Conservation (phyloP, 257 asterid genomes). For the Echites panduratus region DNA sequence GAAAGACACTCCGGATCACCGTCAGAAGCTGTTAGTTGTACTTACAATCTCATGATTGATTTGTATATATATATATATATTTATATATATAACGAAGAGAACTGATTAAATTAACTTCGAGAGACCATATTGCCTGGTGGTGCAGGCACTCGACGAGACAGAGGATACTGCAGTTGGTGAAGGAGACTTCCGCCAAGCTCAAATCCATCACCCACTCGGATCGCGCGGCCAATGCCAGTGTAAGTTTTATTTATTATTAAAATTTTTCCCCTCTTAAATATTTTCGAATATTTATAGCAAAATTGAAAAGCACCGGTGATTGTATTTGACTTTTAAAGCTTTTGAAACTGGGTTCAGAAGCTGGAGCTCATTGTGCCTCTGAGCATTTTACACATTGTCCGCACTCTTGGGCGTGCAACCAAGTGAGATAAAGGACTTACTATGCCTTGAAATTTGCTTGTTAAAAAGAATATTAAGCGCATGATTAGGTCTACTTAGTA, state of each 20-base stretch:
- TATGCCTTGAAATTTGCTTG: not conserved
- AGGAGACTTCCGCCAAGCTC: conserved; percentile 24
- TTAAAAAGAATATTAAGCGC: not conserved
- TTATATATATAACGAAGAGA: too few species aligned
- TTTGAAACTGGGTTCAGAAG: not conserved
- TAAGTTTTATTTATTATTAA: not conserved
- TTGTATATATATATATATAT: too few species aligned
- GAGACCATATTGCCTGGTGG: not conserved
- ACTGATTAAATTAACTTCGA: not conserved
- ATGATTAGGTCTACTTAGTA: not conserved
- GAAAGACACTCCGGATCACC: conserved; percentile 21
- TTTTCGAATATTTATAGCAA: not conserved
- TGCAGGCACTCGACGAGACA: conserved; percentile 20
- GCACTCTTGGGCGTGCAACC: not conserved
- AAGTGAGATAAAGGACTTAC: not conserved
- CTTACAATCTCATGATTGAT: not conserved
- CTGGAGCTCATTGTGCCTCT: not conserved
- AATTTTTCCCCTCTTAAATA: not conserved
- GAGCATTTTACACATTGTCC: not conserved
- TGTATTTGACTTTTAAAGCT: not conserved
- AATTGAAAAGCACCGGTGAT: not conserved
- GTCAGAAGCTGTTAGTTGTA: conserved; percentile 21
- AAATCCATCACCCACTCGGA: conserved; percentile 18
- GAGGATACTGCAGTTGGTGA: conserved; percentile 19
- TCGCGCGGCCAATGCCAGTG: conserved; percentile 9